Conservation (phyloP, 1,284 basidiomycete species). For the Puccinia horiana region DNA sequence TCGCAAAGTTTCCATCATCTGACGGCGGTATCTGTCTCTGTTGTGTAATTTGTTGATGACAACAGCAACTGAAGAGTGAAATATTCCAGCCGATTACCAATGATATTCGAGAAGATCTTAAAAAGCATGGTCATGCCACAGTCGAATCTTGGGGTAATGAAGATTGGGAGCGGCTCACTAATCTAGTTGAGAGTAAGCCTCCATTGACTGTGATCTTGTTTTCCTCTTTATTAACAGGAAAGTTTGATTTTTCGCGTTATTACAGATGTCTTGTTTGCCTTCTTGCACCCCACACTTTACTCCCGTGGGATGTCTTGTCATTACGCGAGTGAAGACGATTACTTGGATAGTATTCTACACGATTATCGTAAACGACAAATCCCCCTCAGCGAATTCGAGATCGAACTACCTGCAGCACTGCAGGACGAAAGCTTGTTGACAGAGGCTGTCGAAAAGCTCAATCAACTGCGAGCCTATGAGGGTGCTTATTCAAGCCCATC, state of each 20-base stretch:
- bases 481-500: conserved; percentile 24
- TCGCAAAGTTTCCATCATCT: too few relatives aligned
- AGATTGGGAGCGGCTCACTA: conserved; percentile 47
- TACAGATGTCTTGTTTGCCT: conserved; percentile 47
- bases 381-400: conserved; percentile 47
- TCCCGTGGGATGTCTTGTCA: conserved; percentile 35
- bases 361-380: conserved; percentile 45
- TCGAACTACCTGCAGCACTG: conserved; percentile 38
- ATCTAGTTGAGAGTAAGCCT: conserved; percentile 46
- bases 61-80: conserved; percentile 48
- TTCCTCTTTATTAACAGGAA: neutral
- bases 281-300: conserved; percentile 43
- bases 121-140: conserved; percentile 38
- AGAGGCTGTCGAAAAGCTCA: conserved; percentile 47
- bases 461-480: conserved; percentile 45
- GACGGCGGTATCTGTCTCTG: neutral
- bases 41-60: neutral
- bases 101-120: conserved; percentile 42
- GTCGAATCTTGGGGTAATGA: conserved; percentile 45
- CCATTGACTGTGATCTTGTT: neutral
- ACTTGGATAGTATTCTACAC: conserved; percentile 45
- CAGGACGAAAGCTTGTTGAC: conserved; percentile 49
- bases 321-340: conserved; percentile 49
- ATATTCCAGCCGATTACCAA: conserved; percentile 32
- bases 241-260: neutral